Evolutionary conservation across 306 rosid genomes (phyloP).

Genomic region (Lathyrus sativus): DNA sequence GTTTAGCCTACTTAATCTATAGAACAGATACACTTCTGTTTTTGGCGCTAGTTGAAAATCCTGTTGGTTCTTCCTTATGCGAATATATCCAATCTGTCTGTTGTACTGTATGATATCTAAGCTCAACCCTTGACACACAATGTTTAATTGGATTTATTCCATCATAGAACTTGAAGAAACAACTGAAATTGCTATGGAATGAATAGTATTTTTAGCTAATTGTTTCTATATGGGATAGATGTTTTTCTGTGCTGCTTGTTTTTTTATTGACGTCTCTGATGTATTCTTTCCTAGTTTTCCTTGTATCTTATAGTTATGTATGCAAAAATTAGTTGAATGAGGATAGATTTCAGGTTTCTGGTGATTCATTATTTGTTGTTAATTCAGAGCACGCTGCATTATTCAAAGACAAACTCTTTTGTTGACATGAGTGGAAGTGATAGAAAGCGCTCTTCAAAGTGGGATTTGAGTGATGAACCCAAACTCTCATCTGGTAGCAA

Average conservation of each 20-base stretch:
- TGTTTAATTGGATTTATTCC: background rate
- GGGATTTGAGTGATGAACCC: conserved; percentile 80
- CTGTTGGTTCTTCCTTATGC: background rate
- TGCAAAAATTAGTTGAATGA: conserved; percentile 21
- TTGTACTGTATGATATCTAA: background rate
- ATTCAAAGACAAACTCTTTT: conserved; percentile 39
- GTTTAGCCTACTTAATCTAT: background rate
- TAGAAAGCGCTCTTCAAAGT: conserved; percentile 79
- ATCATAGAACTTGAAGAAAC: background rate
- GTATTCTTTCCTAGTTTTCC: conserved; percentile 8
- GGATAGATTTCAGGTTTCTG: conserved; percentile 11
- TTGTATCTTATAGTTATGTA: conserved; percentile 24
- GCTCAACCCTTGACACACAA: background rate
- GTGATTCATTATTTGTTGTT: conserved; percentile 39
- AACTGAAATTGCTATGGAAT: background rate
- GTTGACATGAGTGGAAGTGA: conserved; percentile 80
- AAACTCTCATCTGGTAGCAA: conserved; percentile 55
- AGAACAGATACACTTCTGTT: background rate
- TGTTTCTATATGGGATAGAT: conserved; percentile 1
- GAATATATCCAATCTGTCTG: background rate
- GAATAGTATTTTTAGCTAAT: background rate
- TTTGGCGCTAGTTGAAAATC: conserved; percentile 1
- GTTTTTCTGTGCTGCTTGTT: background rate
- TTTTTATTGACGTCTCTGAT: background rate
- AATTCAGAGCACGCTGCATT: conserved; percentile 46